phyloP scores from a whole-genome alignment of 1,284 basidiomycete genomes.

The Rhodotorula sp. region DNA sequence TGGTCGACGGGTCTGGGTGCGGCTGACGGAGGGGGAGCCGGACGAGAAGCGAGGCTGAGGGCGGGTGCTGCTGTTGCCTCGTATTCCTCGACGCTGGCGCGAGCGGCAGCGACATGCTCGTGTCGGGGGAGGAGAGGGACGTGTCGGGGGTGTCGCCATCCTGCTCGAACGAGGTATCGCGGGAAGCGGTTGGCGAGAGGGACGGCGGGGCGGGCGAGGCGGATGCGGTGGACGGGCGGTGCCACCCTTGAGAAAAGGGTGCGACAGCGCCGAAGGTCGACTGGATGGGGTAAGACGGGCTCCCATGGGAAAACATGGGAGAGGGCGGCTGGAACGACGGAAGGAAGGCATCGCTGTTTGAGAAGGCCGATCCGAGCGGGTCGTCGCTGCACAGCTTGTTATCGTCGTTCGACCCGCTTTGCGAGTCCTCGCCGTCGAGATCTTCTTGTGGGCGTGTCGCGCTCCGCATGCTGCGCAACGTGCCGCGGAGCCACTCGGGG shows the following conservation, averaged over 20 bases:
- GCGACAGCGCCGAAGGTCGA: background rate
- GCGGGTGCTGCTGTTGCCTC: no score
- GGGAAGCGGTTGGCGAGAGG: background rate
- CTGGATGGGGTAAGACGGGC: no score
- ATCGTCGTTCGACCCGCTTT: background rate
- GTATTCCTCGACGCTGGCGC: no score
- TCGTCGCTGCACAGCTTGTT: no score
- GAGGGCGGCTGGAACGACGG: background rate
- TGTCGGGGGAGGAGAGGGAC: background rate
- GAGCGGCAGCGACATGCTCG: no score
- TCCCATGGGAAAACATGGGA: background rate
- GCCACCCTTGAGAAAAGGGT: background rate
- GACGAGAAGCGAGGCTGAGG: no score
- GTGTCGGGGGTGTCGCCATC: background rate
- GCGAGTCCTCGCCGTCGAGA: background rate
- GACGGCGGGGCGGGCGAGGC: background rate
- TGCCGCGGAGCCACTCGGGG: background rate
- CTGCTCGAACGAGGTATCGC: background rate
- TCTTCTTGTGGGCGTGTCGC: background rate
- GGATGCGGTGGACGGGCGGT: no score
- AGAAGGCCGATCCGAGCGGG: no score
- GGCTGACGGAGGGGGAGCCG: no score
- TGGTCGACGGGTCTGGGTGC: no score
- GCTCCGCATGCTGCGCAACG: background rate
- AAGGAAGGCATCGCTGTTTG: no score